Conservation (phyloP, 352 stramenopile species). For the Aphanomyces invadans region DNA sequence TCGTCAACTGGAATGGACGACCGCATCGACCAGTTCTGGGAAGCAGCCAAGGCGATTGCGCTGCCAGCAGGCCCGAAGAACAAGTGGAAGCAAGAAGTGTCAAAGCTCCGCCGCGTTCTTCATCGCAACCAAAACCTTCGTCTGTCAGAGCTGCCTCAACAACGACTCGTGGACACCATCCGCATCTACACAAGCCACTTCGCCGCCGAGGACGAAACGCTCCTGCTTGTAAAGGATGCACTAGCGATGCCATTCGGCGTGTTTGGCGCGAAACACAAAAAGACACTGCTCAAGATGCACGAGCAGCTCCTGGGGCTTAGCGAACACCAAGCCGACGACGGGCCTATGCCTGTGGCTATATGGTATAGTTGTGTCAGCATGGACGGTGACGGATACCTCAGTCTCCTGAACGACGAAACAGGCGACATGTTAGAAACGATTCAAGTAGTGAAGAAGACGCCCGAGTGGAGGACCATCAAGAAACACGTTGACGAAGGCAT, state of each 20-base stretch:
- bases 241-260: constrained; percentile 81
- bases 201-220: constrained; percentile 51
- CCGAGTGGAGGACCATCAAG: constrained; percentile 63
- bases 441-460: constrained; percentile 56
- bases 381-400: constrained; percentile 67
- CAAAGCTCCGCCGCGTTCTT: constrained; percentile 65
- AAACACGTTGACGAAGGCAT: constrained; percentile 48
- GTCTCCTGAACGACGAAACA: constrained; percentile 54
- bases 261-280: constrained; percentile 75
- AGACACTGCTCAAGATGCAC: constrained; percentile 75
- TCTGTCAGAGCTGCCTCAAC: constrained; percentile 72
- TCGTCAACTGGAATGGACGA: no score
- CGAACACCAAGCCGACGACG: constrained; percentile 24
- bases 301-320: constrained; percentile 66
- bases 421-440: constrained; percentile 62
- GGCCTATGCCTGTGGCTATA: constrained; percentile 34
- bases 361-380: constrained; percentile 50
- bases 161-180: constrained; percentile 67
- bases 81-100: constrained; percentile 41
- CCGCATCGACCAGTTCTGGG: constrained; percentile 22
- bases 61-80: not conserved
- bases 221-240: constrained; percentile 66
- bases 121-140: constrained; percentile 70
- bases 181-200: constrained; percentile 54
- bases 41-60: constrained; percentile 1